Conservation (phyloP, 805 yeast genomes). For the Maudiozyma turicensis region DNA sequence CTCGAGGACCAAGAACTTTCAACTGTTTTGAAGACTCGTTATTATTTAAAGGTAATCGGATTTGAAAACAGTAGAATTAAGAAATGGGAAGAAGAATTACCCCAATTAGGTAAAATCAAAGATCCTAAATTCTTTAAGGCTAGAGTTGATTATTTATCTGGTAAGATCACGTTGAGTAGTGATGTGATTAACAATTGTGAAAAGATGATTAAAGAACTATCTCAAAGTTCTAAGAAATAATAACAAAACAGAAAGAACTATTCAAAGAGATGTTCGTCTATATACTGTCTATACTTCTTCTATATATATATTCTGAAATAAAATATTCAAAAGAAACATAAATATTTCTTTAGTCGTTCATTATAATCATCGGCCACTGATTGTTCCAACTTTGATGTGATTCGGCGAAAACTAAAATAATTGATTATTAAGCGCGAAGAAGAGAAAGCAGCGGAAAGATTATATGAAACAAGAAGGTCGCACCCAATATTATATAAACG, state of each 20-base stretch:
- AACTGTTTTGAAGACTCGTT: slow-evolving; percentile 55
- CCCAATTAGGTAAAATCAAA: slow-evolving; percentile 42
- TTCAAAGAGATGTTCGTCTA: neutral
- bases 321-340: neutral
- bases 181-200: slow-evolving; percentile 41
- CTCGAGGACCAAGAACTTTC: slow-evolving; percentile 46
- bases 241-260: neutral
- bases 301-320: no score
- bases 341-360: neutral
- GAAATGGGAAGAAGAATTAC: slow-evolving; percentile 63
- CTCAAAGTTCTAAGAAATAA: slow-evolving; percentile 6
- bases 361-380: no score
- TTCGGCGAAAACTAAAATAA: no score
- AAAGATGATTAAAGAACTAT: slow-evolving; percentile 30
- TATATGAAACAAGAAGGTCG: no score
- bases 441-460: no score
- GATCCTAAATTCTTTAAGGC: slow-evolving; percentile 47
- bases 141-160: slow-evolving; percentile 49
- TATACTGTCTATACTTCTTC: neutral
- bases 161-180: slow-evolving; percentile 57
- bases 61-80: slow-evolving; percentile 54
- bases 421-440: no score
- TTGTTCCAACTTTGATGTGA: no score
- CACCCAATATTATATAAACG: no score
- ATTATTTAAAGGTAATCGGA: slow-evolving; percentile 43